Percentiles rank a stretch among this genome's conserved stretches.
Evolutionary conservation across 2,329 filamentous ascomycete species (phyloP).

Genomic region (Phialocephala sp.): DNA sequence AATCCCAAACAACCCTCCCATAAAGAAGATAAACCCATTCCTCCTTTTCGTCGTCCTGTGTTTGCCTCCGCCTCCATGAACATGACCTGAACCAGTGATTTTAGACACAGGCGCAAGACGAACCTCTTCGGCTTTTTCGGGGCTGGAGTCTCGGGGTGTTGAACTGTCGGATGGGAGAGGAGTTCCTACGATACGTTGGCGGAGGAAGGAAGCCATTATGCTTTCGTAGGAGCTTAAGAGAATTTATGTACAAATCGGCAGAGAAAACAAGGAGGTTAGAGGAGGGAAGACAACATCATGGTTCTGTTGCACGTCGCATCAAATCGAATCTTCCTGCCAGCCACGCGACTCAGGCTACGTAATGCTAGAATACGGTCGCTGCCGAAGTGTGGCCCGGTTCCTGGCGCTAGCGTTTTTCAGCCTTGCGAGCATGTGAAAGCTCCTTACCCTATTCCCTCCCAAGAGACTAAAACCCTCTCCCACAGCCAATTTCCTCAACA

Average conservation of each 20-base stretch:
- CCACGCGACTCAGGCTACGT: constrained; percentile 13
- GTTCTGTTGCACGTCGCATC: not conserved
- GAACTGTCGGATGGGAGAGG: constrained; percentile 23
- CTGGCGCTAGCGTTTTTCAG: constrained; percentile 7
- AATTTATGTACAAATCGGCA: not conserved
- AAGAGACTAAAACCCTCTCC: not conserved
- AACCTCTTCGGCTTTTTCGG: constrained; percentile 48
- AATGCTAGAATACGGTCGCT: not conserved
- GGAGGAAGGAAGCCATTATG: constrained; percentile 28
- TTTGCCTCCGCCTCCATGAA: constrained; percentile 19
- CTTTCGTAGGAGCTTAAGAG: not conserved
- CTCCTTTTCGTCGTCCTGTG: constrained; percentile 57
- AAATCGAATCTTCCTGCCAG: not conserved
- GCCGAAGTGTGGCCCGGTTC: constrained; percentile 12
- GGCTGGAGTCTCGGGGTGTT: constrained; percentile 27
- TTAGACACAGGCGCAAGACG: constrained; percentile 57
- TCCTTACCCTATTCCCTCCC: not conserved
- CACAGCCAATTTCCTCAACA: not conserved
- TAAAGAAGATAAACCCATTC: constrained; percentile 80
- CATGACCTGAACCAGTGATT: constrained; percentile 39
- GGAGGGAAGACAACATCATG: not conserved
- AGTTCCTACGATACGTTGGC: constrained; percentile 34
- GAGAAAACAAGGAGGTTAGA: not conserved
- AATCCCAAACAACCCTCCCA: constrained; percentile 90
- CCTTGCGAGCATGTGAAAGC: constrained; percentile 20